Conservation (phyloP, 768 basidiomycete genomes). For the Strobilomyces confusus region DNA sequence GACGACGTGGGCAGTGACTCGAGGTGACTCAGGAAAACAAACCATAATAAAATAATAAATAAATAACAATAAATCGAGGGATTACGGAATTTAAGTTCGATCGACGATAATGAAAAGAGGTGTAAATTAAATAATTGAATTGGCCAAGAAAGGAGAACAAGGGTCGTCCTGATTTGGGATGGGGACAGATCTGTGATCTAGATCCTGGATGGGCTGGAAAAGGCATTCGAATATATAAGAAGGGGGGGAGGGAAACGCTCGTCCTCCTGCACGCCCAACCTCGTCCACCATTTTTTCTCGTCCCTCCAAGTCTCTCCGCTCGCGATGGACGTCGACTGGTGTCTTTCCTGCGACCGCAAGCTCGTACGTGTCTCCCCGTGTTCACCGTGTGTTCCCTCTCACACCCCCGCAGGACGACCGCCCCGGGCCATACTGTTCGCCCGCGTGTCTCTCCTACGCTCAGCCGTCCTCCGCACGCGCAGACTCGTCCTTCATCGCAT, state of each 20-base stretch:
- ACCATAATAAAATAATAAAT: background rate
- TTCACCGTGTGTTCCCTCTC: background rate
- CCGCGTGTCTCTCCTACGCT: conserved; percentile 35
- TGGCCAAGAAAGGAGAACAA: conserved; percentile 12
- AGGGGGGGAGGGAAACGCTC: conserved; percentile 5
- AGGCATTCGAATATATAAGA: conserved; percentile 30
- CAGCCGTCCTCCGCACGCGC: conserved; percentile 30
- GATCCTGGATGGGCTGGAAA: conserved; percentile 20
- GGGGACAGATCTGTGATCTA: conserved; percentile 16
- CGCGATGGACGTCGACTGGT: conserved; percentile 66
- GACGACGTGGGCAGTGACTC: no score
- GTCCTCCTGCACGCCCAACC: conserved; percentile 18
- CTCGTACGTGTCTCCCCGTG: conserved; percentile 39
- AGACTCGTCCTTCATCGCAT: background rate
- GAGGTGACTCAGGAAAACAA: conserved; percentile 4
- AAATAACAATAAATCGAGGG: conserved; percentile 10
- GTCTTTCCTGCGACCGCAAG: conserved; percentile 58
- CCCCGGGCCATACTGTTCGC: conserved; percentile 52
- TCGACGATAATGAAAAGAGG: conserved; percentile 32
- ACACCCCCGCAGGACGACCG: conserved; percentile 16
- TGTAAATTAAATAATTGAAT: conserved; percentile 35
- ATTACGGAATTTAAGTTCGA: conserved; percentile 27
- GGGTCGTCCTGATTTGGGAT: conserved; percentile 17
- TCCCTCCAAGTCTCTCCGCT: background rate
- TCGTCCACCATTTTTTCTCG: conserved; percentile 14